These are phyloP conservation scores for Tricharina praecox DNA, from an alignment of 495 filamentous ascomycete genomes.

Conservation along the genomic window DNA sequence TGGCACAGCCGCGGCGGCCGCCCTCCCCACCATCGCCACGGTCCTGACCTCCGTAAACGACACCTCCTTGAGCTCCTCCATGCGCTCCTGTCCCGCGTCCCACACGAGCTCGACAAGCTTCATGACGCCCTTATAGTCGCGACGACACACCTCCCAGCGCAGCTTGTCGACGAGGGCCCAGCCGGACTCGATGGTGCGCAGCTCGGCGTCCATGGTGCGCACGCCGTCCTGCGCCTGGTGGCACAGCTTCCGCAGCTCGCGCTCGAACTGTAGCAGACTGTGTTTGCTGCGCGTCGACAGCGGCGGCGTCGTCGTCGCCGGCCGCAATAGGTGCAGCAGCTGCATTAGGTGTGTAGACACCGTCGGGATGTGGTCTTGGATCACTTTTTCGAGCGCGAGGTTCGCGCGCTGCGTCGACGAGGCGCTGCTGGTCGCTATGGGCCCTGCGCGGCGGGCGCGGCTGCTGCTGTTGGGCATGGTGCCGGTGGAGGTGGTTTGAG, in stretches of 20 bases:
- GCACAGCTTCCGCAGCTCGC: constrained; percentile 14
- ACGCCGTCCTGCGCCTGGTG: constrained; percentile 18
- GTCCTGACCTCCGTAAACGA: too few species aligned
- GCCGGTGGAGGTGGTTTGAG: too few species aligned
- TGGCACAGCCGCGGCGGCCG: too few species aligned
- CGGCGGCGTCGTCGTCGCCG: background rate
- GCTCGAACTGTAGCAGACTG: constrained; percentile 10
- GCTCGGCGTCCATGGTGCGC: constrained; percentile 18
- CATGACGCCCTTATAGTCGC: constrained; percentile 21
- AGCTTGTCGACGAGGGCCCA: constrained; percentile 19
- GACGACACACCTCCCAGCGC: constrained; percentile 20
- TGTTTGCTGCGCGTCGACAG: background rate
- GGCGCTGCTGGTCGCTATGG: too few species aligned
- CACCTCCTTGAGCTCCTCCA: constrained; percentile 15
- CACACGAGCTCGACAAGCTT: constrained; percentile 15
- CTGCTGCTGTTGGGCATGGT: too few species aligned
- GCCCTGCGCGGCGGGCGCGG: too few species aligned
- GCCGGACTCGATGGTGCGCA: constrained; percentile 15
- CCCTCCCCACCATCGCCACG: too few species aligned
- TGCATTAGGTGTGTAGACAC: constrained; percentile 14
- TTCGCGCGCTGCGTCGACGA: too few species aligned
- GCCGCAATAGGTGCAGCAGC: constrained; percentile 8
- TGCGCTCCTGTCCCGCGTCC: constrained; percentile 15
- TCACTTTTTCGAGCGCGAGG: constrained; percentile 20
- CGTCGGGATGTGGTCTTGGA: constrained; percentile 21